Base-by-base conservation (phyloP, 805 yeast species). In the Candida ascalaphidarum region DNA sequence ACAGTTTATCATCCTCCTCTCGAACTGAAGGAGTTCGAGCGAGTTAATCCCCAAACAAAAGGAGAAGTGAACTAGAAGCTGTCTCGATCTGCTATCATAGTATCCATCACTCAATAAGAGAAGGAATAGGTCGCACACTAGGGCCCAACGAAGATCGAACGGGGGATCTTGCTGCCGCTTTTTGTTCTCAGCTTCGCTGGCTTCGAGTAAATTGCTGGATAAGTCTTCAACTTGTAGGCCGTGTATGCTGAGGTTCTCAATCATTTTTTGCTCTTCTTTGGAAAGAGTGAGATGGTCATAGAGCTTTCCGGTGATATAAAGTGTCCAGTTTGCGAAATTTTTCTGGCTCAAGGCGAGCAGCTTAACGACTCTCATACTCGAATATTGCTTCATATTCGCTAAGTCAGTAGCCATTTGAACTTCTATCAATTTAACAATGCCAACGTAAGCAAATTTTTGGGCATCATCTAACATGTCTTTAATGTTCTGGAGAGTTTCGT, bases 361-460 rank as follows among this genome's bases (percentile, higher is more conserved):
- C 37, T 71, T 74, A 13, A 82, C 71, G 4, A 77, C 61, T 37
- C 63, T 71, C 7, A 67, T 58, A 3, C 73, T 68, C 0, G 76
- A 61, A 7, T 71, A 71, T 13, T 62, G 48, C 31, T 73, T 68
- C 13, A 76, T 49, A 28, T 61, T 57, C 1, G 92, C 88, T 33
- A 88, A 55, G n/a, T 74, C 76, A 0, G 83, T 71, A 12, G 94
- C 94, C 80, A 86, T 74, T 13, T 81, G 82, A 14, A 81, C 82
- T 29, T 78, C 69, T 5, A 81, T 66, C 20, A 92, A 68, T 40
- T 82, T 80, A 7, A 81, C 76, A 7, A 89, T 65, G 0, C 96
- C 97, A 5, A 82, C 81, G 47, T 92, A 92, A 2, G 97, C 97
- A 36, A 88, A 79, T 44, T 83, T 79, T 50, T 92, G 96, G 11